A percentile compares a stretch with the other conserved stretches of the same genome.
phyloP scores from a whole-genome alignment of 2,329 filamentous ascomycete species.

The Penicillium sp. region DNA sequence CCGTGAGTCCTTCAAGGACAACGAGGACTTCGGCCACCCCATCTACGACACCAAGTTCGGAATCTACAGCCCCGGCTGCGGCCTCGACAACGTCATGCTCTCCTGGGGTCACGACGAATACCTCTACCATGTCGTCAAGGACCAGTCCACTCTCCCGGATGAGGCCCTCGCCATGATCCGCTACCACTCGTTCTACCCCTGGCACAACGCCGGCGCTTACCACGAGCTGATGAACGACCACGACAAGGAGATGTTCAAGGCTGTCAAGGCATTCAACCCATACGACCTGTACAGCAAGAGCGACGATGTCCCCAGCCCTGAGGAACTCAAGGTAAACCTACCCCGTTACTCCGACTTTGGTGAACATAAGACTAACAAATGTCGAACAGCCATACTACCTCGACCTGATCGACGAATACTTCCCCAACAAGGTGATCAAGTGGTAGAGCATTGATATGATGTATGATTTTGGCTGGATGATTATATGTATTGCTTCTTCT shows the following conservation, averaged over 20 bases:
- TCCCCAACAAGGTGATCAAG: constrained; percentile 57
- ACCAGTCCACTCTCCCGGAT: constrained; percentile 66
- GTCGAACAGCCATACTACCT: constrained; percentile 56
- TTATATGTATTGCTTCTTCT: too few species aligned
- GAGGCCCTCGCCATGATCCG: constrained; percentile 87
- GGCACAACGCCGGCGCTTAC: constrained; percentile 77
- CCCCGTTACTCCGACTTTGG: too few species aligned
- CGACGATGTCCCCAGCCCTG: constrained; percentile 65
- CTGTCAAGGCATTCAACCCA: constrained; percentile 78
- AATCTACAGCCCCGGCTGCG: constrained; percentile 71
- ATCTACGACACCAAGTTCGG: constrained; percentile 68
- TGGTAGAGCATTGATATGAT: too few species aligned
- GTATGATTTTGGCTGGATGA: too few species aligned
- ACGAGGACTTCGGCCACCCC: constrained; percentile 63
- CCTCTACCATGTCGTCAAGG: constrained; percentile 71
- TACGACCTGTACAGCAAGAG: constrained; percentile 91
- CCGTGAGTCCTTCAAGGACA: constrained; percentile 60
- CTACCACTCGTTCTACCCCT: constrained; percentile 91
- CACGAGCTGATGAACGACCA: constrained; percentile 72
- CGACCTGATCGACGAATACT: constrained; percentile 66
- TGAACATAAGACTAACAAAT: neutral
- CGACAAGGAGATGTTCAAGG: constrained; percentile 68
- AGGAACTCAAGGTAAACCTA: constrained; percentile 57
- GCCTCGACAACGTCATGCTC: constrained; percentile 79
- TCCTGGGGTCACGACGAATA: constrained; percentile 60